Evolutionary conservation across 306 rosid species (phyloP).

Genomic region (Pterocarpus santalinus): DNA sequence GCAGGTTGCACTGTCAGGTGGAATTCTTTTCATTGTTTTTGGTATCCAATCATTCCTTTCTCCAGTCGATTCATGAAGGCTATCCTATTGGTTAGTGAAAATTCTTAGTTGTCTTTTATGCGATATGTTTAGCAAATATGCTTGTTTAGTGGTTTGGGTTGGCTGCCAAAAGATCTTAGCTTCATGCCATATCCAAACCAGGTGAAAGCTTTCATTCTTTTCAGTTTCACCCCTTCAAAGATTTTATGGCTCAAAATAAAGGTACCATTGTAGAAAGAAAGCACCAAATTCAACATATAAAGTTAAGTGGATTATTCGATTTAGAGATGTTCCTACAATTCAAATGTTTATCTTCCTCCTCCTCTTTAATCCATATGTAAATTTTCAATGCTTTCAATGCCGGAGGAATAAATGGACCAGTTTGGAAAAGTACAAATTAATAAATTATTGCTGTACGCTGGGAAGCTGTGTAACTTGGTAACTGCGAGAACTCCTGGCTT

Average conservation of each 20-base stretch:
- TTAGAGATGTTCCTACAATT: conserved; percentile 5
- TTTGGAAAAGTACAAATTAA: background rate
- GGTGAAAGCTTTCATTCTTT: conserved; percentile 38
- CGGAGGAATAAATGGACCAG: conserved; percentile 4
- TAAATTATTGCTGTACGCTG: background rate
- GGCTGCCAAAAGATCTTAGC: conserved; percentile 35
- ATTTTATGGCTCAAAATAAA: conserved; percentile 39
- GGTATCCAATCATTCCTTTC: conserved; percentile 92
- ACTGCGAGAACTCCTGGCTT: background rate
- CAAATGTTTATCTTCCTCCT: background rate
- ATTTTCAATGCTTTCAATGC: conserved; percentile 34
- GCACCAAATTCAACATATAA: conserved; percentile 39
- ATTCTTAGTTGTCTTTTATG: conserved; percentile 19
- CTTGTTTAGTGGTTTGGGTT: conserved; percentile 38
- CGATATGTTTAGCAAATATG: conserved; percentile 8
- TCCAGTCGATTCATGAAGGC: conserved; percentile 59
- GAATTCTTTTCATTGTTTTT: conserved; percentile 83
- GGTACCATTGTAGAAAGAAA: conserved; percentile 34
- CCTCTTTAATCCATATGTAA: background rate
- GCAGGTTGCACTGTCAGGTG: conserved; percentile 91
- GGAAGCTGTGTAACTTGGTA: background rate
- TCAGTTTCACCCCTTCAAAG: conserved; percentile 18
- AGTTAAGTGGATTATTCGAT: conserved; percentile 33
- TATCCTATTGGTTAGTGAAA: conserved; percentile 59
- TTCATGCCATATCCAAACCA: conserved; percentile 24